Percentiles rank a stretch among this genome's conserved stretches.
These are phyloP conservation scores for Takashimella koratensis DNA, from an alignment of 1,284 basidiomycete species.

Conservation along the genomic window DNA sequence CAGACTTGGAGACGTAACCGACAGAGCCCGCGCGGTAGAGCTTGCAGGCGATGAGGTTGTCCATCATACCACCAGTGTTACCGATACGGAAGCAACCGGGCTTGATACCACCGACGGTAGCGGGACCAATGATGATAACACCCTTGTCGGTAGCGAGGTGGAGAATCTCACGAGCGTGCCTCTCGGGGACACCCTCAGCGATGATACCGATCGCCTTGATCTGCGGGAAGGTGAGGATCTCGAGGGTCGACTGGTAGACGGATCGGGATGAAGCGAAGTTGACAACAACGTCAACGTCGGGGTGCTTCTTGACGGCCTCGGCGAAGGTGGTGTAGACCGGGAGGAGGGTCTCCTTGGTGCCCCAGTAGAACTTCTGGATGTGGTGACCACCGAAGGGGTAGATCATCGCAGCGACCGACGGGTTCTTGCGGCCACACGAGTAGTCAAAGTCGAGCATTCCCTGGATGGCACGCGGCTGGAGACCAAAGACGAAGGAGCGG, in stretches of 20 bases:
- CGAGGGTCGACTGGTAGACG: constrained; percentile 91
- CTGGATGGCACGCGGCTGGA: constrained; percentile 98
- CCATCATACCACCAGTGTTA: constrained; percentile 99
- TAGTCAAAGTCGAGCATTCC: constrained; percentile 99
- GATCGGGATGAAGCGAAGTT: constrained; percentile 96
- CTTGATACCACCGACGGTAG: constrained; percentile 99
- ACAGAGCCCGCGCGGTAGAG: constrained; percentile 97
- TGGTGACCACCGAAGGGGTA: constrained; percentile 99
- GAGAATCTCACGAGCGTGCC: constrained; percentile 94
- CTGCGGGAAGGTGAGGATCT: constrained; percentile 71
- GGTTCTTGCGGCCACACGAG: constrained; percentile 88
- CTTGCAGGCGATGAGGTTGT: constrained; percentile 98
- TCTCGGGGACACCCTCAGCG: constrained; percentile 97
- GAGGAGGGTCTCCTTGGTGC: constrained; percentile 95
- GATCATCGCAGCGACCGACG: constrained; percentile 98
- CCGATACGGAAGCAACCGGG: constrained; percentile 99
- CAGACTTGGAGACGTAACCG: constrained; percentile 98
- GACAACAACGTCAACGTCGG: constrained; percentile 94
- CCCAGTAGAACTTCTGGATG: constrained; percentile 99
- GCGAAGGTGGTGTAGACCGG: constrained; percentile 93
- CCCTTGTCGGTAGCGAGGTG: constrained; percentile 80
- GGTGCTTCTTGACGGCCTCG: constrained; percentile 92
- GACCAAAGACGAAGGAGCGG: constrained; percentile 94
- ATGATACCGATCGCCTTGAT: constrained; percentile 89
- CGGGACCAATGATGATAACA: constrained; percentile 95